These are phyloP conservation scores for Avena insularis DNA, from an alignment of 176 grass and related monocot genomes.

Conservation along the genomic window DNA sequence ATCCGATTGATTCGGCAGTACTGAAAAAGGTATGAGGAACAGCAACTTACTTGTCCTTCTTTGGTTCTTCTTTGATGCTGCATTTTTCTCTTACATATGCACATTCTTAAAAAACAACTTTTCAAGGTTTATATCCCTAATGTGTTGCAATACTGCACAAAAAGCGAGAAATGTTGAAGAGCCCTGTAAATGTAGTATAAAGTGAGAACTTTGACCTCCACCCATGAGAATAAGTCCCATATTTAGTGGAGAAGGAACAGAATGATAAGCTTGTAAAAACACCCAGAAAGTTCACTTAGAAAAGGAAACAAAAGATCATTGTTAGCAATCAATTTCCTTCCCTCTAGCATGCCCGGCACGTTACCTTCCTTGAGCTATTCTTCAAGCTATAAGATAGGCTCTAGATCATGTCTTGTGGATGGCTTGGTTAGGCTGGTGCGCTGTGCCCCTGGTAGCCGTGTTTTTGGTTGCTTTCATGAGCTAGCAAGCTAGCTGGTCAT, in stretches of 20 bases:
- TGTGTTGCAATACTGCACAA: neutral
- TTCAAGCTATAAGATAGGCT: neutral
- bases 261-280: conserved; percentile 24
- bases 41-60: conserved; percentile 30
- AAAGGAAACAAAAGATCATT: neutral
- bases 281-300: neutral
- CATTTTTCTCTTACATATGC: conserved; percentile 29
- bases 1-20: conserved; percentile 85
- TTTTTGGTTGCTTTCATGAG: neutral
- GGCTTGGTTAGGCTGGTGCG: neutral
- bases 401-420: neutral
- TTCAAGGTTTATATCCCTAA: conserved; percentile 2
- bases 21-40: conserved; percentile 65
- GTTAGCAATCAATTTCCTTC: neutral
- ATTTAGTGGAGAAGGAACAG: neutral
- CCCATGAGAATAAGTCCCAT: neutral
- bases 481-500: neutral
- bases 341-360: neutral
- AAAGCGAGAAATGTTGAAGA: conserved; percentile 20
- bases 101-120: conserved; percentile 19
- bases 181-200: neutral
- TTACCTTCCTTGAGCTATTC: neutral
- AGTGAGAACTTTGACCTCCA: neutral
- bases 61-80: conserved; percentile 27
- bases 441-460: neutral